Evolutionary conservation across 495 filamentous ascomycete species (phyloP).

Genomic region (Xylaria nigripes): DNA sequence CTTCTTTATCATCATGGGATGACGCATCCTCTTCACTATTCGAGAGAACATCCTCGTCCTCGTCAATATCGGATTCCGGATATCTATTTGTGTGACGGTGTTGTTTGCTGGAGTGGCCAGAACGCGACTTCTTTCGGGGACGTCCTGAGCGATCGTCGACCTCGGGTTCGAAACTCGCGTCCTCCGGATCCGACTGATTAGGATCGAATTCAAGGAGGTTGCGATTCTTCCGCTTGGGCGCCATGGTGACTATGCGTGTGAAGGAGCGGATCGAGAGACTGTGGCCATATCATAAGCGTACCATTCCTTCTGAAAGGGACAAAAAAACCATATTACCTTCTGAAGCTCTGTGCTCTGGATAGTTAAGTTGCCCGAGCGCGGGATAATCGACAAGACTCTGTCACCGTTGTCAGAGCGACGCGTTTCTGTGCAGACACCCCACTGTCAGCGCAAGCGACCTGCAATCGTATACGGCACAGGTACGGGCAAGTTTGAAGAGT

Average conservation of each 20-base stretch:
- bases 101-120: slow-evolving; percentile 22
- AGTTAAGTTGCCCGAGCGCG: neutral
- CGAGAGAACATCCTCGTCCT: slow-evolving; percentile 55
- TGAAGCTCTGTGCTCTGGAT: neutral
- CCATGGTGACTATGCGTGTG: slow-evolving; percentile 27
- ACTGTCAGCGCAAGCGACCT: neutral
- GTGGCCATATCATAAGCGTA: neutral
- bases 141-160: slow-evolving; percentile 35
- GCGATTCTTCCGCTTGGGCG: slow-evolving; percentile 54
- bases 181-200: slow-evolving; percentile 76
- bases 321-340: neutral
- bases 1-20: slow-evolving; percentile 56
- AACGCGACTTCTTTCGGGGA: slow-evolving; percentile 33
- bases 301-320: too few species aligned
- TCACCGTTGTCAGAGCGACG: neutral
- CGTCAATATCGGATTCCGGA: slow-evolving; percentile 52
- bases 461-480: neutral
- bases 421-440: neutral
- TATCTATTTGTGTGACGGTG: slow-evolving; percentile 34
- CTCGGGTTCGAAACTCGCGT: slow-evolving; percentile 61
- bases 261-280: neutral
- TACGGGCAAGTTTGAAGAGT: neutral
- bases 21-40: slow-evolving; percentile 53
- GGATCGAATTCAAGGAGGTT: slow-evolving; percentile 60
- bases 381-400: neutral